Conservation (phyloP, 331 rosid species). For the Saraca asoca region DNA sequence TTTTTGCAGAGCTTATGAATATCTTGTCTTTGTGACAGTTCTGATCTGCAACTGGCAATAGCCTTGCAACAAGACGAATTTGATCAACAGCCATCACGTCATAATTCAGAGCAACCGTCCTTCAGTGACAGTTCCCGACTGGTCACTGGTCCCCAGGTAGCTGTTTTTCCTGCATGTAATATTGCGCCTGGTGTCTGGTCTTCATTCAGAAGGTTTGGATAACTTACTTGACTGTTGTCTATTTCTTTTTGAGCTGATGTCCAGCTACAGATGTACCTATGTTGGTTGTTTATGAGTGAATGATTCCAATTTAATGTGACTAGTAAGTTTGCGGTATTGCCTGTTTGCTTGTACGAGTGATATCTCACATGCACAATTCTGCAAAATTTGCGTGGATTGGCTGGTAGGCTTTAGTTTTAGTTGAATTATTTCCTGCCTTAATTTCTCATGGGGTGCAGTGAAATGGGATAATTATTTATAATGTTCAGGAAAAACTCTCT, state of each 20-base stretch:
- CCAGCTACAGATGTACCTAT: no score
- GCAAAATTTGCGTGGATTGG: background rate
- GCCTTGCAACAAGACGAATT: constrained; percentile 97
- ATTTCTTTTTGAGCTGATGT: no score
- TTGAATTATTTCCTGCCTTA: background rate
- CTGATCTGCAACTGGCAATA: constrained; percentile 92
- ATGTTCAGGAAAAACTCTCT: background rate
- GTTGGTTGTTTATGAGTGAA: no score
- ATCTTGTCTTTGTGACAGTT: constrained; percentile 50
- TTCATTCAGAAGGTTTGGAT: background rate
- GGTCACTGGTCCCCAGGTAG: constrained; percentile 91
- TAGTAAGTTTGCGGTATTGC: no score
- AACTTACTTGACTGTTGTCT: no score
- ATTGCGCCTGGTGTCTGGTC: background rate
- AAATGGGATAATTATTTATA: constrained; percentile 9
- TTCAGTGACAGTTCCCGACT: constrained; percentile 58
- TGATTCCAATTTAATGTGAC: no score
- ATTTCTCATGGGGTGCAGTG: constrained; percentile 4
- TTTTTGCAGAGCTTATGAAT: background rate
- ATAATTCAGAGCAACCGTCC: constrained; percentile 62
- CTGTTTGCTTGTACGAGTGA: background rate
- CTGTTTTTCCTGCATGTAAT: constrained; percentile 18
- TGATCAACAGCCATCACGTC: constrained; percentile 78
- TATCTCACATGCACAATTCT: background rate
- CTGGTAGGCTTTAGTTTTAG: background rate